Evolutionary conservation across 176 grass and related monocot species (phyloP).

Genomic region (Eragrostis curvula): DNA sequence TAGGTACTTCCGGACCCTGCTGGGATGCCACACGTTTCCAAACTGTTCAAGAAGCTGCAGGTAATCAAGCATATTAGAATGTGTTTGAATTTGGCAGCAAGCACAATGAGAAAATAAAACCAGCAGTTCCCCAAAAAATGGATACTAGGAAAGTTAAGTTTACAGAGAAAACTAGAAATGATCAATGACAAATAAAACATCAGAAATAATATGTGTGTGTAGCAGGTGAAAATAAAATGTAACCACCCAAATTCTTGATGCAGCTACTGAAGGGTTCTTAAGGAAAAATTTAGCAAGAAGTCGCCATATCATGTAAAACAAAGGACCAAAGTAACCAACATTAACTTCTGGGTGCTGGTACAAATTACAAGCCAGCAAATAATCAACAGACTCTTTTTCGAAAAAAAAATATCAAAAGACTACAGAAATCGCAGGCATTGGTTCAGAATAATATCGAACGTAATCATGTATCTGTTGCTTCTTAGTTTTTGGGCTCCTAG

Average conservation of each 20-base stretch:
- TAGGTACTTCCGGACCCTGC: slow-evolving; percentile 81
- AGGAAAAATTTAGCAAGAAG: not conserved
- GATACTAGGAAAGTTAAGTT: not conserved
- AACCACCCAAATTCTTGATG: not conserved
- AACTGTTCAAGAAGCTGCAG: slow-evolving; percentile 84
- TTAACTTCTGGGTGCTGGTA: not conserved
- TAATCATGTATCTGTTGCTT: not conserved
- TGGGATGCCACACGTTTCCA: slow-evolving; percentile 89
- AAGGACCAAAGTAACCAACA: not conserved
- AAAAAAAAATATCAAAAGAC: not conserved
- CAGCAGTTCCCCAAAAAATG: not conserved
- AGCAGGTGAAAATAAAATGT: not conserved
- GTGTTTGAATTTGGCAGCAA: not conserved
- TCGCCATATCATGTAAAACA: not conserved
- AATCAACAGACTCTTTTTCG: no score
- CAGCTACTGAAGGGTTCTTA: not conserved
- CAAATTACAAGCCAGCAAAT: not conserved
- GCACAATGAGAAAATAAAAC: not conserved
- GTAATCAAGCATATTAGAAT: slow-evolving; percentile 8
- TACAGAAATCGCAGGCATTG: not conserved
- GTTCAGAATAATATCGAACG: not conserved
- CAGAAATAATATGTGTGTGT: not conserved
- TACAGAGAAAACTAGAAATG: slow-evolving; percentile 6
- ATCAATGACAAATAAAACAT: not conserved
- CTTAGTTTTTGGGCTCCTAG: not conserved